Percentiles rank a stretch among this genome's conserved stretches.
Conservation (phyloP, 352 stramenopile species). For the Aphanomyces cochlioides region DNA sequence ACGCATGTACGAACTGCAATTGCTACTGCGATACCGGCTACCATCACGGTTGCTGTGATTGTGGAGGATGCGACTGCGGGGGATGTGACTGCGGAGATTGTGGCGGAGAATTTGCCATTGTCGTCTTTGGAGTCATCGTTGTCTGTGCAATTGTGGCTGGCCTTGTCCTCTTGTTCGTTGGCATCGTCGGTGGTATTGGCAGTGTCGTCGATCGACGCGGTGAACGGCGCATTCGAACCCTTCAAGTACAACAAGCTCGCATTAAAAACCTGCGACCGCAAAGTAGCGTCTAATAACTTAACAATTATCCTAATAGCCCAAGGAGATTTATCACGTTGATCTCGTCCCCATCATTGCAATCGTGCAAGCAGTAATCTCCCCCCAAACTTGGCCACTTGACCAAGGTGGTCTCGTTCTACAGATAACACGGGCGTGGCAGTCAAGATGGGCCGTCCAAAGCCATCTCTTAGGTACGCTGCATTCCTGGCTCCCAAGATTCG, state of each 20-base stretch:
- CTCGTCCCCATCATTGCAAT: too few species aligned
- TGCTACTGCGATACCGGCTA: neutral
- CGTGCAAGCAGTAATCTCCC: too few species aligned
- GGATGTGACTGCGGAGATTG: neutral
- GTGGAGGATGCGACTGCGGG: neutral
- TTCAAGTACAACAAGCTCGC: neutral
- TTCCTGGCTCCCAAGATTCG: too few species aligned
- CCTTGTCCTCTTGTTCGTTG: conserved; percentile 8
- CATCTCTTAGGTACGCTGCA: too few species aligned
- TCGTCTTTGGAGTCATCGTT: conserved; percentile 6
- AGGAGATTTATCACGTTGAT: too few species aligned
- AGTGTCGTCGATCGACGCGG: conserved; percentile 10
- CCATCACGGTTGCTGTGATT: neutral
- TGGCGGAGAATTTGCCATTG: conserved; percentile 4
- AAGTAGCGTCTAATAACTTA: too few species aligned
- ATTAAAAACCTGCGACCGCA: neutral
- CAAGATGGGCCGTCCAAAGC: too few species aligned
- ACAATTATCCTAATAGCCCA: too few species aligned
- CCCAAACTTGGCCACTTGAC: too few species aligned
- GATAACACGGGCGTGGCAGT: too few species aligned
- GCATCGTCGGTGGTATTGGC: conserved; percentile 18
- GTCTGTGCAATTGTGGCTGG: conserved; percentile 17
- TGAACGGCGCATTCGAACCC: conserved; percentile 1
- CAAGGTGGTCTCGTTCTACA: too few species aligned
- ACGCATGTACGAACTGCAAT: neutral